phyloP scores from a whole-genome alignment of 495 filamentous ascomycete genomes.

The Penicillium bovifimosum region DNA sequence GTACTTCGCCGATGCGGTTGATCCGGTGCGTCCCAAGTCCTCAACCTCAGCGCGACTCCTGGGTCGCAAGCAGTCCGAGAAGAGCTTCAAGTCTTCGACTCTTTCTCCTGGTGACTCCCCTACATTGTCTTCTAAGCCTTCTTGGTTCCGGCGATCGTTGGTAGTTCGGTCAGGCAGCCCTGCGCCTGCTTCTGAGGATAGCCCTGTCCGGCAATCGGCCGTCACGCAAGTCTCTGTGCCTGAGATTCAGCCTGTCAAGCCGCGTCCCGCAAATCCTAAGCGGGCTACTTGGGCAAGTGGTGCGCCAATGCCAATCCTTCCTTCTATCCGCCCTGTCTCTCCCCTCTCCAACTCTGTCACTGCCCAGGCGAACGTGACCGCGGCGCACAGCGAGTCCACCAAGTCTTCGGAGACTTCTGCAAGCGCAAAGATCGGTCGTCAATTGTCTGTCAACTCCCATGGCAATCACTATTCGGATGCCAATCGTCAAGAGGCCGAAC shows the following conservation, averaged over 20 bases:
- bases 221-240: slow-evolving; percentile 50
- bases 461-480: slow-evolving; percentile 84
- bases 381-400: slow-evolving; percentile 22
- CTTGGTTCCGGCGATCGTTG: slow-evolving; percentile 93
- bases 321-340: slow-evolving; percentile 91
- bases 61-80: slow-evolving; percentile 80
- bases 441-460: slow-evolving; percentile 91
- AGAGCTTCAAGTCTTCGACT: slow-evolving; percentile 52
- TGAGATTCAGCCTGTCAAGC: slow-evolving; percentile 49
- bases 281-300: slow-evolving; percentile 85
- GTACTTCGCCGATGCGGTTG: slow-evolving; percentile 92
- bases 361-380: slow-evolving; percentile 64
- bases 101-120: slow-evolving; percentile 65
- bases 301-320: slow-evolving; percentile 95
- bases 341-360: slow-evolving; percentile 88
- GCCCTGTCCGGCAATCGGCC: slow-evolving; percentile 33
- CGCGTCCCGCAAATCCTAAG: slow-evolving; percentile 59
- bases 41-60: slow-evolving; percentile 71
- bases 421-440: slow-evolving; percentile 90
- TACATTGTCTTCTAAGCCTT: slow-evolving; percentile 72
- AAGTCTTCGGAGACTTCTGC: slow-evolving; percentile 40
- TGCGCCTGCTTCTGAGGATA: slow-evolving; percentile 39
- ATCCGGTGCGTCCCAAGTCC: slow-evolving; percentile 88
- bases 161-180: slow-evolving; percentile 64
- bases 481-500: slow-evolving; percentile 86